These are phyloP conservation scores for Symbiodinium pilosum DNA, from an alignment of 73 alveolate species.

Conservation along the genomic window DNA sequence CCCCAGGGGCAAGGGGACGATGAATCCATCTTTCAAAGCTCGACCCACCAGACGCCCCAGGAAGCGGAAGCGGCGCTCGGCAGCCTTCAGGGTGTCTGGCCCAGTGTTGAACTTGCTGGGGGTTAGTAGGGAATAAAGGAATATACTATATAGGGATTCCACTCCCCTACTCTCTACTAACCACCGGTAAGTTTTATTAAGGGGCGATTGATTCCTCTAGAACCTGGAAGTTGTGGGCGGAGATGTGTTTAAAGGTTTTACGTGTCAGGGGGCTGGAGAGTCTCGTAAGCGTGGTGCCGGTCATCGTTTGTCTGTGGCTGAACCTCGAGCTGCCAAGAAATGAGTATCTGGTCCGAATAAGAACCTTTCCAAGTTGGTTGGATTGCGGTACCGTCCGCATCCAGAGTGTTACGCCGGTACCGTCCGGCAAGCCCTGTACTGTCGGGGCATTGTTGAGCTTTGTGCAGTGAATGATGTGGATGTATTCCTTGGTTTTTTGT, in stretches of 20 bases:
- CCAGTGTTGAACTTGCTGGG: neutral
- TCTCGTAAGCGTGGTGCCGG: neutral
- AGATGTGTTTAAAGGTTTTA: too few species aligned
- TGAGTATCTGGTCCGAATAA: neutral
- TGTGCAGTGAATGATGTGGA: too few species aligned
- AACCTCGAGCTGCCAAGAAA: neutral
- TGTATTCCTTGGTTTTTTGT: too few species aligned
- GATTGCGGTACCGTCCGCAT: neutral
- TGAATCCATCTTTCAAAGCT: slow-evolving; percentile 9
- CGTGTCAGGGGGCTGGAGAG: neutral
- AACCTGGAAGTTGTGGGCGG: too few species aligned
- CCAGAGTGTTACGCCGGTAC: neutral
- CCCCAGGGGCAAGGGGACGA: slow-evolving; percentile 29
- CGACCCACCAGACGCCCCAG: slow-evolving; percentile 33
- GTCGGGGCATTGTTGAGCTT: too few species aligned
- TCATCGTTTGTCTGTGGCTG: neutral
- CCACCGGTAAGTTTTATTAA: too few species aligned
- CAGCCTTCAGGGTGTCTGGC: too few species aligned
- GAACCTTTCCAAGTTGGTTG: neutral
- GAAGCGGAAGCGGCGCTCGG: slow-evolving; percentile 34
- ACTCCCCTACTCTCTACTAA: too few species aligned
- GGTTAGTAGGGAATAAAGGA: too few species aligned
- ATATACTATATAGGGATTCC: too few species aligned
- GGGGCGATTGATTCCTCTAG: too few species aligned
- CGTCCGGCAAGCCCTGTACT: neutral